phyloP scores from a whole-genome alignment of 495 filamentous ascomycete species.

The Pyrenula aspistea region DNA sequence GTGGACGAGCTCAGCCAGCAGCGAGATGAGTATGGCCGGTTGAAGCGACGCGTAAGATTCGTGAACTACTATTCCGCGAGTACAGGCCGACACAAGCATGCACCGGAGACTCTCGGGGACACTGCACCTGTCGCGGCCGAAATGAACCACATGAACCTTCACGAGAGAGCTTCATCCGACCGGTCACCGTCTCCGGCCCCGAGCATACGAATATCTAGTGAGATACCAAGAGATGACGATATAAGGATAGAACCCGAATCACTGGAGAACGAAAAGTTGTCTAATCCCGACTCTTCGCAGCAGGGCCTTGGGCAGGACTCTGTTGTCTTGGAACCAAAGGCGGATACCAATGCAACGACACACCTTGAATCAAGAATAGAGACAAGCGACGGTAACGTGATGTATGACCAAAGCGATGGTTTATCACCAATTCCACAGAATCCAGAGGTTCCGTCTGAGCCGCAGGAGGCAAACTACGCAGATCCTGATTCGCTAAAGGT shows the following conservation, averaged over 20 bases:
- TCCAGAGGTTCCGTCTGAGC: slow-evolving; percentile 27
- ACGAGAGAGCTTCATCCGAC: neutral
- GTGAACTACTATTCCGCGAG: slow-evolving; percentile 87
- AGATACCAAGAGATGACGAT: neutral
- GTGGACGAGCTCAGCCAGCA: slow-evolving; percentile 28
- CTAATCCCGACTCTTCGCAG: neutral
- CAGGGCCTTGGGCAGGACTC: neutral
- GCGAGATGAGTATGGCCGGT: slow-evolving; percentile 2
- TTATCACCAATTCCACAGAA: slow-evolving; percentile 22
- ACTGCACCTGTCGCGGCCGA: slow-evolving; percentile 1
- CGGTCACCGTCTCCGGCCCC: neutral
- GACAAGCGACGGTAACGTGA: neutral
- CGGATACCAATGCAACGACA: neutral
- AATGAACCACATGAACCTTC: neutral
- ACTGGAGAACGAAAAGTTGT: neutral
- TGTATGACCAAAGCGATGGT: neutral
- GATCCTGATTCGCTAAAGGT: slow-evolving; percentile 53
- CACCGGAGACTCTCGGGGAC: slow-evolving; percentile 5
- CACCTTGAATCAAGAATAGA: neutral
- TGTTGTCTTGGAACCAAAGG: neutral
- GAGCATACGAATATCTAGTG: neutral
- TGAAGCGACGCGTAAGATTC: slow-evolving; percentile 48
- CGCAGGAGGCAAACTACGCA: slow-evolving; percentile 36
- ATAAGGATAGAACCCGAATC: neutral
- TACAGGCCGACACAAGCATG: slow-evolving; percentile 48